Evolutionary conservation across 306 rosid genomes (phyloP), one percentile per base, ranked within the genome.

Genomic region (Astragalus membranaceus): DNA sequence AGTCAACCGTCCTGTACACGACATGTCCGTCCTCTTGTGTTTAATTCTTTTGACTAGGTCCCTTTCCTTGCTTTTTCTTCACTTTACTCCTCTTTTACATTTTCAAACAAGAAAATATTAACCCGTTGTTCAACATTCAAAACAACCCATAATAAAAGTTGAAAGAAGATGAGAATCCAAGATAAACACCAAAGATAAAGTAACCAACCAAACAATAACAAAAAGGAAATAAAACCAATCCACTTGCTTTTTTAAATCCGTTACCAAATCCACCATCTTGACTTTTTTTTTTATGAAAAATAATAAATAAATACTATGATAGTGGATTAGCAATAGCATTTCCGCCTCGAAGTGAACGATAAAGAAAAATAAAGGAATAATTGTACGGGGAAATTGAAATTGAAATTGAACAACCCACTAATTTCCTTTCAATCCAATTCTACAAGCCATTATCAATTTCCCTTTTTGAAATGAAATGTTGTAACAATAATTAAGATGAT

Each of bases 1-100:
- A 68, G 97, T 91, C 97, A 91, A 88, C 92, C 87, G 84, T 88
- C 69, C 73, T 9, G 49, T 62, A 80, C 75, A 85, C 86, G 88
- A 88, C 90, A 84, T 79, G 69, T 70, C 80, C 87, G 80, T 82
- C 89, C 86, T 77, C 88, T 84, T 80, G 73, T 81, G 80, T 82
- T 81, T 75, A 81, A 56, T 87, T 85, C 72, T 89, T 88, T 88
- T 92, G 91, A 92, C 97, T 72, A 65, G 12, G 80, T 73, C 86
- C 72, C 73, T 80, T 78, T 81, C 86, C 33, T 65, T 73, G 78
- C 80, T 82, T 74, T 79, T 53, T 60, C 51, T 50, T 41, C 56
- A 64, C 68, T 79, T 52, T 43, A 72, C 65, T 64, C 58, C 65
- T 64, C 58, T 70, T 52, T 30, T 13, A 33, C 56, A 66, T 35